Percentiles rank a stretch among this genome's conserved stretches.
Evolutionary conservation across 352 stramenopile genomes (phyloP).

Genomic region (Labyrinthula sp.): DNA sequence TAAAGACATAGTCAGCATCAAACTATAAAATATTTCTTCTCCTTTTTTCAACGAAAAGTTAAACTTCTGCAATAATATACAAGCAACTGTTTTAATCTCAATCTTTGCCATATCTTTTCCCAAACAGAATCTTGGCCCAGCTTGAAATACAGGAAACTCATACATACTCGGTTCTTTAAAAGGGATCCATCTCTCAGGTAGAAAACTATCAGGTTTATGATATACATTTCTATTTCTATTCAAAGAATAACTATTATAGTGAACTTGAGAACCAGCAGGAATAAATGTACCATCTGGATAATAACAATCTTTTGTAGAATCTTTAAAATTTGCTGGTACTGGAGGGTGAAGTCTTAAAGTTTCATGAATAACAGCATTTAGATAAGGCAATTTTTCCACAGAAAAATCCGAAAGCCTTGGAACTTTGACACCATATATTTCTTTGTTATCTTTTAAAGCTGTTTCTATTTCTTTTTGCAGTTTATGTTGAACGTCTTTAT

Average conservation of each 20-base stretch:
- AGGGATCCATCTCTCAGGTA: constrained; percentile 19
- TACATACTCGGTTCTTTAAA: constrained; percentile 24
- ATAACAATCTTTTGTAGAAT: constrained; percentile 26
- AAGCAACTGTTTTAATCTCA: constrained; percentile 17
- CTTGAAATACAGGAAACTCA: constrained; percentile 28
- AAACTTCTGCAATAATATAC: constrained; percentile 26
- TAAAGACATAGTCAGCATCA: constrained; percentile 23
- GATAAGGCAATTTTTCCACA: constrained; percentile 32
- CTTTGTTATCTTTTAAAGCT: constrained; percentile 3
- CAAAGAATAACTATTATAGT: constrained; percentile 3
- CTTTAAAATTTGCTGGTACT: constrained; percentile 32
- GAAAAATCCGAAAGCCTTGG: constrained; percentile 26
- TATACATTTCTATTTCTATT: constrained; percentile 8
- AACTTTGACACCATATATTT: not conserved
- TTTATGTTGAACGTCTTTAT: constrained; percentile 39
- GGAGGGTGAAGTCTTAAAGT: constrained; percentile 34
- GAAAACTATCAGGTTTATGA: constrained; percentile 1
- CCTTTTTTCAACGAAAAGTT: constrained; percentile 7
- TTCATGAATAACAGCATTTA: constrained; percentile 34
- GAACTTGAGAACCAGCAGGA: not conserved
- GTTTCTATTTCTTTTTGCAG: not conserved
- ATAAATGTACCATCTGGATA: constrained; percentile 29
- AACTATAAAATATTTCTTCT: constrained; percentile 17
- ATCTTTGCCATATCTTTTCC: constrained; percentile 27
- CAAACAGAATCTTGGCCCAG: constrained; percentile 13